Percentiles rank a stretch among this genome's conserved stretches.
These are phyloP conservation scores for Didymosphaeria variabile DNA, from an alignment of 2,329 filamentous ascomycete species.

Conservation along the genomic window DNA sequence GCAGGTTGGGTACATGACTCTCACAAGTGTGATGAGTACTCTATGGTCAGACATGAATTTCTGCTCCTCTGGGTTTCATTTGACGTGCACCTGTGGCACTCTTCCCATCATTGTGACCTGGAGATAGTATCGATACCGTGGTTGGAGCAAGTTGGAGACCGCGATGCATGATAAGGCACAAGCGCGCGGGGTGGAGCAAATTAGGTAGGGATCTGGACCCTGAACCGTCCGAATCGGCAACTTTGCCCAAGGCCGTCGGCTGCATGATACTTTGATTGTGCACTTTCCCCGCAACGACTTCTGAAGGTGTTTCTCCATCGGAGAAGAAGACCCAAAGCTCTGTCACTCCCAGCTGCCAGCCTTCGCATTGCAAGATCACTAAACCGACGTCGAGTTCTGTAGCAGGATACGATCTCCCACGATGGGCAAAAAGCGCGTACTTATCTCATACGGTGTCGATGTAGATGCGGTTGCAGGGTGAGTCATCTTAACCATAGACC, in stretches of 20 bases:
- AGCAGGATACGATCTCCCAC: not conserved
- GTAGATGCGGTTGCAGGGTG: slow-evolving; percentile 72
- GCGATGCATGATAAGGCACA: slow-evolving; percentile 5
- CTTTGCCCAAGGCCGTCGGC: slow-evolving; percentile 4
- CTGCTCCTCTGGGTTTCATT: not conserved
- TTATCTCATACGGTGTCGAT: slow-evolving; percentile 72
- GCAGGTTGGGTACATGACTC: not conserved
- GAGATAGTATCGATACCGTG: not conserved
- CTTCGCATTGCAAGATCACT: not conserved
- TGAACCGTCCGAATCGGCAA: not conserved
- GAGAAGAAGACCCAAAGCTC: too few species aligned
- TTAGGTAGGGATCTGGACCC: slow-evolving; percentile 5
- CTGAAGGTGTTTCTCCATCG: not conserved
- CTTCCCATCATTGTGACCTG: not conserved
- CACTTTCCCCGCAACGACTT: slow-evolving; percentile 1
- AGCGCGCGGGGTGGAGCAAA: slow-evolving; percentile 4
- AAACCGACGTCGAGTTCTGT: too few species aligned
- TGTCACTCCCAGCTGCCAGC: not conserved
- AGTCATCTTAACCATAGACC: slow-evolving; percentile 64
- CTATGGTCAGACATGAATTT: not conserved
- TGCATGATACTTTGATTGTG: not conserved
- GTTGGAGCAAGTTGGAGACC: slow-evolving; percentile 17
- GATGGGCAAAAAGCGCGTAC: slow-evolving; percentile 62
- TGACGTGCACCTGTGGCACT: not conserved
- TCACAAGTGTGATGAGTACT: not conserved